Evolutionary conservation across 1,139 yeast genomes (phyloP), one percentile per base, ranked within the genome.

Genomic region (Meyerozyma sp.): DNA sequence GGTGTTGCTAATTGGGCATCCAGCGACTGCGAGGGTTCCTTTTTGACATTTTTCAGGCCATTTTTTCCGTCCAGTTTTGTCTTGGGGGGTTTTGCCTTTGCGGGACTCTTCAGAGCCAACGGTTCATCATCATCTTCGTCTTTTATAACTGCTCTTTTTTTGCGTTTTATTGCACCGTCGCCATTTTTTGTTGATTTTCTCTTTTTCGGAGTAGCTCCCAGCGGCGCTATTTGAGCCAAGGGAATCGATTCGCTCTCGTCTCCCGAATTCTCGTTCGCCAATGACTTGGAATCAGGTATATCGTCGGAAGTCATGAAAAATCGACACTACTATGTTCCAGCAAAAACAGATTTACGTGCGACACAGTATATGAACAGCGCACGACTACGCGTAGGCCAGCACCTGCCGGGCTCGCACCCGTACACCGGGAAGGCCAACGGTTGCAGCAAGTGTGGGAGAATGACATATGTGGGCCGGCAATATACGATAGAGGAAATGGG

Each of bases 11-110:
- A 10, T n/a, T 27, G 29, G 29, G 34, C 68, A 3, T 40, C 46
- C 18, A n/a, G 38, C 43, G 30, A 37, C 40, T 34, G 40, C 40
- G 27, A 30, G 7, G 55, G 62, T 16, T 53, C 58, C 16, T 44
- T 41, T 13, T 38, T 38, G 42, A 39, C 39, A 2, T 47, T 30
- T 11, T 37, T 32, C 4, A 21, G 42, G 14, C 36, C 42, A 13
- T 44, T 42, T 16, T 29, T 29, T 26, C 39, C 46, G 2, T 42
- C 48, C 9, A 16, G 39, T 36, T 4, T 47, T 46, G 8, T 40
- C 49, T 44, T 23, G 39, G 34, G 4, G 41, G 38, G 10, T 7
- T 26, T 30, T 26, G 21, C 39, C 20, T 3, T 11, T 14, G 6
- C 28, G 32, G n/a, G 47, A n/a, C 10, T 2, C 34, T 14, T 30